Evolutionary conservation across 495 filamentous ascomycete genomes (phyloP).

Genomic region (Aspergillus baeticus): DNA sequence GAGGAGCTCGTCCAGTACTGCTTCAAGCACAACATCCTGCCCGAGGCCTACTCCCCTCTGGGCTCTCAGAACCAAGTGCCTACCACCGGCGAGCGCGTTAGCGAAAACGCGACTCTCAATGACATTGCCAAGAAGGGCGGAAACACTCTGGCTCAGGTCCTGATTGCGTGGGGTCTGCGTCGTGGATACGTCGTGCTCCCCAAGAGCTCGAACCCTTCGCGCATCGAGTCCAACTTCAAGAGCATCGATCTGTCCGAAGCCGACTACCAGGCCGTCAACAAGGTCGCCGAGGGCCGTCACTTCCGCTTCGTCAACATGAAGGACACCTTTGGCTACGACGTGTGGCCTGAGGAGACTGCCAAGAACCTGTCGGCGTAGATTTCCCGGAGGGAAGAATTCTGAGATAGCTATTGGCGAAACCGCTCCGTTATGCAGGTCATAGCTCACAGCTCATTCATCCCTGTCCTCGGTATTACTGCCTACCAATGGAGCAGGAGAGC

Average conservation of each 20-base stretch:
- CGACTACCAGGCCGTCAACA: conserved; percentile 58
- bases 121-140: conserved; percentile 62
- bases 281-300: conserved; percentile 59
- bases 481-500: conserved; percentile 14
- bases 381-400: not conserved
- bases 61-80: conserved; percentile 62
- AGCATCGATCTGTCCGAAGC: conserved; percentile 54
- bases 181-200: conserved; percentile 71
- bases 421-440: conserved; percentile 35
- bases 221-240: conserved; percentile 67
- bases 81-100: conserved; percentile 62
- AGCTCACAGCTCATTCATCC: conserved; percentile 3
- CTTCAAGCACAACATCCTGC: conserved; percentile 68
- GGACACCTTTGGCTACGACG: conserved; percentile 60
- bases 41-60: conserved; percentile 74
- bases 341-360: conserved; percentile 48
- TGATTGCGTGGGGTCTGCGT: conserved; percentile 69
- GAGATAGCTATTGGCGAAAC: not conserved
- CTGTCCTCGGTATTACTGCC: not conserved
- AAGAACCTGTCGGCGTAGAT: conserved; percentile 37
- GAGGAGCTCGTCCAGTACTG: conserved; percentile 64
- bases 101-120: conserved; percentile 58
- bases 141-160: conserved; percentile 63
- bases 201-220: conserved; percentile 62
- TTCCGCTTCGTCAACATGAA: conserved; percentile 80